Evolutionary conservation across 2,329 filamentous ascomycete species (phyloP), one percentile per base, ranked within the genome.

Genomic region (Amauroascus verrucosus): DNA sequence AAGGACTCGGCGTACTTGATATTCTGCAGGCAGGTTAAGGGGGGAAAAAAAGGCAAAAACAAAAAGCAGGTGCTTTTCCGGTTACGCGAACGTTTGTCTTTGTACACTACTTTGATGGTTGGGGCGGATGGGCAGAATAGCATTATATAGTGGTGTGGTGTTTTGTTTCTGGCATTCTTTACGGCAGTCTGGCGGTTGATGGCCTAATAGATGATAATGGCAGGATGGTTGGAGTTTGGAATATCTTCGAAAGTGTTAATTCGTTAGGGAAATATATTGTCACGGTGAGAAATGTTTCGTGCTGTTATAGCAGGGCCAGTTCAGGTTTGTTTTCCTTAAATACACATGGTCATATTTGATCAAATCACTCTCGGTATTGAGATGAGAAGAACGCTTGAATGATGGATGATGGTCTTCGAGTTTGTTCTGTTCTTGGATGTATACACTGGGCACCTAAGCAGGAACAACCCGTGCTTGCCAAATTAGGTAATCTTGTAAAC

Each of bases 401-500:
- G 30, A 32, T 32, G 30, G 30, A 32, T 6, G 30, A 32, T 32
- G 11, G 30, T 32, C 6, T 32, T 32, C 30, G n/a, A n/a, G n/a
- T 32, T 32, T 32, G 28, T 6, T 32, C 28, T 32, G 28, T 11
- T 32, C 28, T 32, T 32, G 28, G 28, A 35, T 35, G 33, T 35
- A 7, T 14, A 14, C 33, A 3, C 8, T 35, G 6, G 11, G 33
- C n/a, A 13, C 14, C 14, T 9, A 14, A 6, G 14, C 35, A 3
- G 35, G 35, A 18, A 16, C 6, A 14, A 18, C 6, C 14, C 16
- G 35, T 16, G 33, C 48, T 51, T 51, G 28, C 48, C 48, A 7
- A 35, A 44, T 51, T 33, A 51, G 28, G 48, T 51, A 51, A 51
- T 35, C 7, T 13, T 51, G 16, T 51, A 32, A 51, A 51, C 48